These are phyloP conservation scores for Neonectria faginata DNA, from an alignment of 2,329 filamentous ascomycete species.

Conservation along the genomic window DNA sequence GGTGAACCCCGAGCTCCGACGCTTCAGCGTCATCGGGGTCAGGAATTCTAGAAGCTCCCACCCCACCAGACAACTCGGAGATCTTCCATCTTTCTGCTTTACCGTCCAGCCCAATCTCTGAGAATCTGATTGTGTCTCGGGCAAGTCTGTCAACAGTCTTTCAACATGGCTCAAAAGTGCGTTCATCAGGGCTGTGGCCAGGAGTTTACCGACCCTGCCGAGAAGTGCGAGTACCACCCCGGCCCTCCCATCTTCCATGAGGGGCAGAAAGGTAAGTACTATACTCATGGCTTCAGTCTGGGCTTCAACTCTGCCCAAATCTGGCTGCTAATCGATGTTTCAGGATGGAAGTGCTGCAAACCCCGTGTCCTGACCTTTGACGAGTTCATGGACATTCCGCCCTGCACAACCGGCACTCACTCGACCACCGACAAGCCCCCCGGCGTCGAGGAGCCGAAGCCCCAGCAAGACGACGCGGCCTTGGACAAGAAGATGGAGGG, in stretches of 20 bases:
- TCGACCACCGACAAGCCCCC: slow-evolving; percentile 82
- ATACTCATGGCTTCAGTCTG: not conserved
- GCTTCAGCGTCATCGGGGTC: slow-evolving; percentile 43
- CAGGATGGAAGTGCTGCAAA: slow-evolving; percentile 99
- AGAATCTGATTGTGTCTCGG: slow-evolving; percentile 20
- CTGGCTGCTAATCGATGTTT: slow-evolving; percentile 25
- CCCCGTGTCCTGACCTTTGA: slow-evolving; percentile 96
- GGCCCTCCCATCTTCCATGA: slow-evolving; percentile 96
- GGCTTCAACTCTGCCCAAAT: not conserved
- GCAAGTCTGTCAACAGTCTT: slow-evolving; percentile 4
- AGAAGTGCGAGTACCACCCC: slow-evolving; percentile 91
- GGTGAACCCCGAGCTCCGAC: slow-evolving; percentile 45
- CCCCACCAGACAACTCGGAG: slow-evolving; percentile 42
- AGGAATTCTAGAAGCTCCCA: slow-evolving; percentile 57
- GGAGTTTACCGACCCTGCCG: slow-evolving; percentile 81
- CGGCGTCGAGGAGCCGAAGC: slow-evolving; percentile 71
- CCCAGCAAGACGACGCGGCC: slow-evolving; percentile 55
- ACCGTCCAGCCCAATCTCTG: slow-evolving; percentile 18
- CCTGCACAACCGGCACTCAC: slow-evolving; percentile 93
- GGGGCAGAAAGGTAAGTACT: slow-evolving; percentile 87
- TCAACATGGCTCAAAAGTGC: slow-evolving; percentile 81
- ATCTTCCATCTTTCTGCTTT: slow-evolving; percentile 27
- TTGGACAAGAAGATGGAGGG: slow-evolving; percentile 64
- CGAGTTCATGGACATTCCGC: slow-evolving; percentile 92
- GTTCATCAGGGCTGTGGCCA: slow-evolving; percentile 97